These are phyloP conservation scores for Capsicum chinense DNA, from an alignment of 257 asterid genomes.

Conservation along the genomic window DNA sequence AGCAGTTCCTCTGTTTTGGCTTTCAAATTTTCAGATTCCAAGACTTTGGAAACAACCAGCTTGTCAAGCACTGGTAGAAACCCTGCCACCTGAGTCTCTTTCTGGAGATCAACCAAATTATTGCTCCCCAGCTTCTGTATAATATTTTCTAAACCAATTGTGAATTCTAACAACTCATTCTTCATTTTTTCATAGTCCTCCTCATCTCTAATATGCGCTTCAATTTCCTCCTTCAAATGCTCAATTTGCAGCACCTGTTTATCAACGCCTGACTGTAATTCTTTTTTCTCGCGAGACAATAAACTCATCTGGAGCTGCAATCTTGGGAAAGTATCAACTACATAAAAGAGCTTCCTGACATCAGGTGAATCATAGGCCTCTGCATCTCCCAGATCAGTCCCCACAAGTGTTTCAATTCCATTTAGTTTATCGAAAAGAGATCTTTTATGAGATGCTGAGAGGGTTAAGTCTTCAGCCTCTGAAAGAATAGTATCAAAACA, in stretches of 20 bases:
- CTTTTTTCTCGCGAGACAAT: slow-evolving; percentile 62
- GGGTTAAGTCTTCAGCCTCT: slow-evolving; percentile 59
- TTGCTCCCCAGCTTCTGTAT: slow-evolving; percentile 66
- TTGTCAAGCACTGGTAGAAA: slow-evolving; percentile 65
- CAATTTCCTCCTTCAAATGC: slow-evolving; percentile 60
- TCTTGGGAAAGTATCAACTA: slow-evolving; percentile 62
- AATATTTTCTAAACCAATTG: slow-evolving; percentile 61
- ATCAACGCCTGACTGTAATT: slow-evolving; percentile 61
- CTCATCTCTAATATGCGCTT: slow-evolving; percentile 42
- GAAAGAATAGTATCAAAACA: slow-evolving; percentile 45
- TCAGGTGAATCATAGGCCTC: slow-evolving; percentile 47
- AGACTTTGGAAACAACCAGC: slow-evolving; percentile 52
- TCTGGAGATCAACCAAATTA: slow-evolving; percentile 56
- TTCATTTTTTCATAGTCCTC: slow-evolving; percentile 49
- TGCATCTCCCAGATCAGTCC: slow-evolving; percentile 43
- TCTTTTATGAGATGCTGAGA: slow-evolving; percentile 65
- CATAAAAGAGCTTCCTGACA: slow-evolving; percentile 65
- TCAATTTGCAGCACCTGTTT: slow-evolving; percentile 62
- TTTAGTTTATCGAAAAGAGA: slow-evolving; percentile 68
- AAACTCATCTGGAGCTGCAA: slow-evolving; percentile 53
- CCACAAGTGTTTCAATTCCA: slow-evolving; percentile 56
- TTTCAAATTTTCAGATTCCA: slow-evolving; percentile 70
- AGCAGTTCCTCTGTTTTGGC: slow-evolving; percentile 71
- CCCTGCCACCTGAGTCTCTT: slow-evolving; percentile 48
- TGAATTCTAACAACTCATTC: slow-evolving; percentile 58